Evolutionary conservation across 2,329 filamentous ascomycete species (phyloP).

Genomic region (Monosporascus cannonballus): DNA sequence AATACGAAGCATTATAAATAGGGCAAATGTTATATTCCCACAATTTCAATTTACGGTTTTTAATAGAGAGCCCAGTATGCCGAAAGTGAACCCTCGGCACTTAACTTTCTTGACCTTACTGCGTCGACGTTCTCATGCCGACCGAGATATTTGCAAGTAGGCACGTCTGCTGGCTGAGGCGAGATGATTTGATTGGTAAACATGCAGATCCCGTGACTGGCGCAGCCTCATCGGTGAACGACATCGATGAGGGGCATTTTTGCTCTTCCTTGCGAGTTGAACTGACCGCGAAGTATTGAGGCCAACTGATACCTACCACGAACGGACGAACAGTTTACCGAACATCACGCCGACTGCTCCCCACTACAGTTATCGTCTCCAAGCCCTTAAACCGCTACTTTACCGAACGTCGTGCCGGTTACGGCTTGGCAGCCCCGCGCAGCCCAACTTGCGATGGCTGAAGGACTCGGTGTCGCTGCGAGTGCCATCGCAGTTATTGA

Average conservation of each 20-base stretch:
- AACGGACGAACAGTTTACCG: neutral
- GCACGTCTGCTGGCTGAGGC: neutral
- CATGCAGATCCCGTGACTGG: neutral
- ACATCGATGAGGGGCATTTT: neutral
- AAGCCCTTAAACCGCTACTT: neutral
- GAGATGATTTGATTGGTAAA: neutral
- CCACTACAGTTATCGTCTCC: neutral
- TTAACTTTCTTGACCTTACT: too few species aligned
- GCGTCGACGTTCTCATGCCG: too few species aligned
- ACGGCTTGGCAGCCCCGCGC: neutral
- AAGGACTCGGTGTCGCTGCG: conserved; percentile 27
- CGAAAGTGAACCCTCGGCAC: too few species aligned
- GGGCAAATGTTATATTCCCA: too few species aligned
- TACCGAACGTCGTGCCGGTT: neutral
- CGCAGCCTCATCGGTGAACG: neutral
- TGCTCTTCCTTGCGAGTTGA: neutral
- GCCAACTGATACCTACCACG: neutral
- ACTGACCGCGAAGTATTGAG: neutral
- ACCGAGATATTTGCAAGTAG: too few species aligned
- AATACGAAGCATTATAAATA: too few species aligned
- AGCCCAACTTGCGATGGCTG: conserved; percentile 2
- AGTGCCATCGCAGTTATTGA: conserved; percentile 33
- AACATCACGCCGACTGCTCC: neutral
- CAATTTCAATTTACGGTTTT: too few species aligned
- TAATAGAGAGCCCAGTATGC: too few species aligned